These are phyloP conservation scores for Furcasterigmium furcatum DNA, from an alignment of 2,329 filamentous ascomycete genomes.

Conservation along the genomic window DNA sequence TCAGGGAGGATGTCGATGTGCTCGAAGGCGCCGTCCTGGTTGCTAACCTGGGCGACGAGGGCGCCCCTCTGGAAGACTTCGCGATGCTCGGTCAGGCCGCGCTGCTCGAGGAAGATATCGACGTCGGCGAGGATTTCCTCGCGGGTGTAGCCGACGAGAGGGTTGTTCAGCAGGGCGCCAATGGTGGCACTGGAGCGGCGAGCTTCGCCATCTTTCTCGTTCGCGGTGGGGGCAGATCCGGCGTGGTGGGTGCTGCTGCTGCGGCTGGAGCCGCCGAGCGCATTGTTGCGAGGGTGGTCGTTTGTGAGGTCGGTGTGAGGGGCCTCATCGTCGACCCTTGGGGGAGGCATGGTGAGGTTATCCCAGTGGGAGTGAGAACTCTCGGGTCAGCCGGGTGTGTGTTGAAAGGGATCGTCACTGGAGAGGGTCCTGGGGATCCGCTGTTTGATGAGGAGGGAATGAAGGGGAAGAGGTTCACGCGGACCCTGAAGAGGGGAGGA, in stretches of 20 bases:
- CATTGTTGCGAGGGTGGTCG: slow-evolving; percentile 2
- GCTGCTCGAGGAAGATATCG: slow-evolving; percentile 28
- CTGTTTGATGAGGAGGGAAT: background rate
- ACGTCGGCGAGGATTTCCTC: slow-evolving; percentile 28
- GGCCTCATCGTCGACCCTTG: slow-evolving; percentile 18
- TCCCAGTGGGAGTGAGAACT: no score
- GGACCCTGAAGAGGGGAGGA: background rate
- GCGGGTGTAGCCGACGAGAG: slow-evolving; percentile 21
- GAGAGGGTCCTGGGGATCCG: background rate
- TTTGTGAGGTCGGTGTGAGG: slow-evolving; percentile 8
- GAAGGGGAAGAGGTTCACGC: background rate
- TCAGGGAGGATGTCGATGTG: slow-evolving; percentile 19
- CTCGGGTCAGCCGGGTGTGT: no score
- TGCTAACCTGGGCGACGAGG: slow-evolving; percentile 44
- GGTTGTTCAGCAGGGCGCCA: slow-evolving; percentile 24
- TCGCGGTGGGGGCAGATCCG: slow-evolving; percentile 5
- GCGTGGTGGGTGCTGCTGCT: slow-evolving; percentile 8
- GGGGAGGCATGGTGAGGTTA: slow-evolving; percentile 19
- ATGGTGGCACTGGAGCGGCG: slow-evolving; percentile 13
- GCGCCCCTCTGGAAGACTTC: slow-evolving; percentile 50
- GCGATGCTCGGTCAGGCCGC: slow-evolving; percentile 26
- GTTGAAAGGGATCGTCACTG: background rate
- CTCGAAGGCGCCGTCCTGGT: slow-evolving; percentile 24
- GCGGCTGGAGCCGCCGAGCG: slow-evolving; percentile 7
- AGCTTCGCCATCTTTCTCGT: slow-evolving; percentile 1